Conservation (phyloP, 345 rosid genomes). For the Lenwebbia sp. region DNA sequence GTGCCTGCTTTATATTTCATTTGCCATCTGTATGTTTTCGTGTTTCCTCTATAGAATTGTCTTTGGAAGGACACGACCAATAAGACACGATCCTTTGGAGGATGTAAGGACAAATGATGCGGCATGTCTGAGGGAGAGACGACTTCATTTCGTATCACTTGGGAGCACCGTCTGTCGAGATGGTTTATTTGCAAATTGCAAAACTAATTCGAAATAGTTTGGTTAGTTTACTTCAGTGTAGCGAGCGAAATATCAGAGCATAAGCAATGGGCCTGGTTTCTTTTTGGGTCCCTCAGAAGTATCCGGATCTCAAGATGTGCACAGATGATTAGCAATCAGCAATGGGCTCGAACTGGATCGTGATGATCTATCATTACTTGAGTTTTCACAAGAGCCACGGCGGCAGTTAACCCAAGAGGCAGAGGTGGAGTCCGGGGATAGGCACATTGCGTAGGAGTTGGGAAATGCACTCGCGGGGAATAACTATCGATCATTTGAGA, state of each 20-base stretch:
- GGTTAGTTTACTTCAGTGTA: background rate
- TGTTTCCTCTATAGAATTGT: background rate
- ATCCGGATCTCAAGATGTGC: rapidly evolving
- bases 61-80: background rate
- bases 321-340: slow-evolving; percentile 27
- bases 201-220: background rate
- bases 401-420: slow-evolving; percentile 58
- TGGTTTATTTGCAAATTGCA: background rate
- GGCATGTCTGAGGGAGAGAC: background rate
- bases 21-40: background rate
- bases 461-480: slow-evolving; percentile 34
- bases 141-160: background rate
- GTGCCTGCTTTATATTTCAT: background rate
- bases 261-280: background rate
- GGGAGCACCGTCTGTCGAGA: background rate
- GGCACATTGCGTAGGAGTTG: slow-evolving; percentile 33
- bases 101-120: background rate
- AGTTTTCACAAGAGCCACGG: slow-evolving; percentile 47
- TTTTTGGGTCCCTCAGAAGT: background rate
- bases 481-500: background rate
- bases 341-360: slow-evolving; percentile 38
- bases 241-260: background rate
- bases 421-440: slow-evolving; percentile 66
- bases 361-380: slow-evolving; percentile 48
- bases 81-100: background rate